A percentile compares a stretch with the other conserved stretches of the same genome.
phyloP scores from a whole-genome alignment of 2,329 filamentous ascomycete genomes.

The Botrytis fabae region DNA sequence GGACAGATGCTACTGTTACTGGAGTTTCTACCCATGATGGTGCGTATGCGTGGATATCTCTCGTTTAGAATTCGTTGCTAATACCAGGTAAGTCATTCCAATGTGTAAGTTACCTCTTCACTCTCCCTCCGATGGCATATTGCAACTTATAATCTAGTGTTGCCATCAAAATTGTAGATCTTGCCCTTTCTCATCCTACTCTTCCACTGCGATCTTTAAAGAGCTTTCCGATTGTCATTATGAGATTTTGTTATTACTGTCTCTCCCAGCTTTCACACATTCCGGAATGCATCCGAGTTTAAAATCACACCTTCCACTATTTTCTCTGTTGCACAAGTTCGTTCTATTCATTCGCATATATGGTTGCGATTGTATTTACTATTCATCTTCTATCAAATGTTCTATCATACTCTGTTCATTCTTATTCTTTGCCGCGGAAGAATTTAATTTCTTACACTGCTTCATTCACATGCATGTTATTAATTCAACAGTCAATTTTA shows the following conservation, averaged over 20 bases:
- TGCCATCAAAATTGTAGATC: background rate
- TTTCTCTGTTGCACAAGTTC: background rate
- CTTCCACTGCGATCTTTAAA: background rate
- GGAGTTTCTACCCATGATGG: background rate
- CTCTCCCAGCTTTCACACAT: background rate
- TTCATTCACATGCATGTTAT: background rate
- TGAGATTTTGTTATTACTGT: background rate
- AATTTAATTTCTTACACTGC: no score
- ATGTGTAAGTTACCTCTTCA: background rate
- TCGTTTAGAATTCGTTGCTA: no score
- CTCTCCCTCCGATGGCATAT: background rate
- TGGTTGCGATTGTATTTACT: background rate
- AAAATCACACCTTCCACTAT: background rate
- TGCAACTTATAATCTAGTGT: background rate
- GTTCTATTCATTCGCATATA: background rate
- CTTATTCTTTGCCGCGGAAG: background rate
- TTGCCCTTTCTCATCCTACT: background rate
- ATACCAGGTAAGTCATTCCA: fast-evolving
- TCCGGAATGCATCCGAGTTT: background rate
- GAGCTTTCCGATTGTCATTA: background rate
- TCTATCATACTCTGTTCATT: background rate
- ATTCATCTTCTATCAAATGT: background rate
- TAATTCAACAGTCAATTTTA: background rate
- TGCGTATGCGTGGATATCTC: fast-evolving
- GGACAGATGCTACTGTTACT: background rate